Percentiles rank a stretch among this genome's conserved stretches.
phyloP scores from a whole-genome alignment of 2,329 filamentous ascomycete species.

The Ophiostoma piceae region DNA sequence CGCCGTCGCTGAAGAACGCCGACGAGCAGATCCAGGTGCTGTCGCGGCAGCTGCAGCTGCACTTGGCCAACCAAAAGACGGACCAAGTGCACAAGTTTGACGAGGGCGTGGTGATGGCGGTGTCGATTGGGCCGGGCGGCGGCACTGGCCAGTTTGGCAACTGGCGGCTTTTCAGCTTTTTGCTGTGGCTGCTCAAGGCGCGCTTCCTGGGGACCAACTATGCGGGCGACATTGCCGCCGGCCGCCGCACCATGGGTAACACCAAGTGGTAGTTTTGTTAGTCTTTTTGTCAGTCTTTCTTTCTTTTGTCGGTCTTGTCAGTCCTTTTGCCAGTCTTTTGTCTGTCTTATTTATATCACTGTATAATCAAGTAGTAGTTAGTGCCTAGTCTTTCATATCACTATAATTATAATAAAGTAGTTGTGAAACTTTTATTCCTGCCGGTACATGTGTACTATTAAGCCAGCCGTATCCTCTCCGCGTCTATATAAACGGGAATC shows the following conservation, averaged over 20 bases:
- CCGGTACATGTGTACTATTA: not conserved
- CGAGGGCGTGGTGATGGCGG: not conserved
- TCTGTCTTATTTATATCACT: not conserved
- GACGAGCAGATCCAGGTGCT: slow-evolving; percentile 30
- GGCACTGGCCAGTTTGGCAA: not conserved
- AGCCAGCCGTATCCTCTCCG: not conserved
- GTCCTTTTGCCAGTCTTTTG: not conserved
- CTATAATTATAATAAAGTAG: not conserved
- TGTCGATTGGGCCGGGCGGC: not conserved
- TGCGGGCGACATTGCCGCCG: not conserved
- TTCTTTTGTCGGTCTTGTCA: no score
- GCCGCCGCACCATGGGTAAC: not conserved
- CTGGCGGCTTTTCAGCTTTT: not conserved
- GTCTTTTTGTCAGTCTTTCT: not conserved
- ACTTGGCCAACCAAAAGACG: slow-evolving; percentile 17
- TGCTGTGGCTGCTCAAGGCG: not conserved
- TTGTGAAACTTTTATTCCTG: not conserved
- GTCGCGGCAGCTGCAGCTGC: slow-evolving; percentile 28
- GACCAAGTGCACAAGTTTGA: no score
- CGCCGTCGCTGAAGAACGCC: slow-evolving; percentile 26
- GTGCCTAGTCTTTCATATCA: no score
- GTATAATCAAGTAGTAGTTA: no score
- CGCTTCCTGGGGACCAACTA: not conserved
- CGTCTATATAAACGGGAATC: slow-evolving; percentile 7
- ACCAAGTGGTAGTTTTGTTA: not conserved